Evolutionary conservation across 2,329 filamentous ascomycete species (phyloP).

Genomic region (Fusarium stilboides): DNA sequence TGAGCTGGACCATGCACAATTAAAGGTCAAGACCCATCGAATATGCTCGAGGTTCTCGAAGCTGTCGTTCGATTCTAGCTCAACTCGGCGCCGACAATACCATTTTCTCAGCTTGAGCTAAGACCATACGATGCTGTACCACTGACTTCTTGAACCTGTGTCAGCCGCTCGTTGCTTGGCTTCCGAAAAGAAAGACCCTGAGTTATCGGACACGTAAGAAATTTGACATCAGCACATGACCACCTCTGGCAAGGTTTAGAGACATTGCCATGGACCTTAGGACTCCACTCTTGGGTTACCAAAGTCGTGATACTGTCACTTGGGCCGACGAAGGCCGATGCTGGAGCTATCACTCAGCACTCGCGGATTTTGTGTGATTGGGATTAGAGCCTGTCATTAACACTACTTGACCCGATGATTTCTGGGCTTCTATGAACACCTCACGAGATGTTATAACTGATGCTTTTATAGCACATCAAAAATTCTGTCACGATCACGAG

Average conservation of each 20-base stretch:
- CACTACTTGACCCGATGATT: neutral
- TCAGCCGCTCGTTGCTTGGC: neutral
- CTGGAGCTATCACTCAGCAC: neutral
- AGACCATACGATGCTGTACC: neutral
- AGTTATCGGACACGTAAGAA: slow-evolving; percentile 4
- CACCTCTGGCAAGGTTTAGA: neutral
- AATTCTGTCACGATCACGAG: neutral
- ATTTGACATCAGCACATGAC: slow-evolving; percentile 18
- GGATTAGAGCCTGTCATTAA: neutral
- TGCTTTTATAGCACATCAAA: neutral
- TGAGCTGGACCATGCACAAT: no score
- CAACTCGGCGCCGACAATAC: neutral
- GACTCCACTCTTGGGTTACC: slow-evolving; percentile 26
- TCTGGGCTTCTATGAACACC: neutral
- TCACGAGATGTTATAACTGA: neutral
- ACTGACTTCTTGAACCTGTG: neutral
- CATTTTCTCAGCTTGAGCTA: neutral
- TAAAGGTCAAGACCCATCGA: neutral
- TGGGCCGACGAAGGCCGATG: slow-evolving; percentile 11
- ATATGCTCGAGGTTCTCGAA: slow-evolving; percentile 14
- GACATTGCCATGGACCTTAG: slow-evolving; percentile 13
- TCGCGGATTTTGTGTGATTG: neutral
- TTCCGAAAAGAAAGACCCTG: neutral
- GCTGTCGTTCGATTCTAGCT: neutral
- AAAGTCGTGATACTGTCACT: neutral